phyloP scores from a whole-genome alignment of 202 grass and related monocot genomes.

The Tripidium arundinaceum region DNA sequence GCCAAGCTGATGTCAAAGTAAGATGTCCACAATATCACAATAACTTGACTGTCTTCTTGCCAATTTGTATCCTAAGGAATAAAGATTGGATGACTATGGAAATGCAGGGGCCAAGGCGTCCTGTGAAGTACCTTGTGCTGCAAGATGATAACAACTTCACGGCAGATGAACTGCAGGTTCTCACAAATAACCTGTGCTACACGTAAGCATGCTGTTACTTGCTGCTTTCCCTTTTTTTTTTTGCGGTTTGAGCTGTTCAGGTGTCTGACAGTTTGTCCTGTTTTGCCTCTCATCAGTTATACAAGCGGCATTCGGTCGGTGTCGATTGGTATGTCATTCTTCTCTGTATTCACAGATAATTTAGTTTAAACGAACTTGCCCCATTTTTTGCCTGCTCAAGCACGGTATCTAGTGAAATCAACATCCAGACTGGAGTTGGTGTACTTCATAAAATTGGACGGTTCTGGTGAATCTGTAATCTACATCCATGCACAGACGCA shows the following conservation, averaged over 20 bases:
- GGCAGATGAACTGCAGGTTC: conserved; percentile 49
- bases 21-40: background rate
- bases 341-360: background rate
- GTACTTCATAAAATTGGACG: background rate
- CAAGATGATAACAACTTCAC: conserved; percentile 60
- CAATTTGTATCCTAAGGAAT: background rate
- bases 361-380: background rate
- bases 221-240: background rate
- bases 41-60: background rate
- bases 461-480: background rate
- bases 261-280: background rate
- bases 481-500: background rate
- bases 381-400: background rate
- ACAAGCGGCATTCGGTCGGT: conserved; percentile 59
- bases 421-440: background rate
- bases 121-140: conserved; percentile 58
- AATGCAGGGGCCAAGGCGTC: conserved; percentile 53
- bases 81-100: background rate
- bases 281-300: conserved; percentile 38
- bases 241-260: background rate
- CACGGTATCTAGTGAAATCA: background rate
- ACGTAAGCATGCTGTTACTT: conserved; percentile 44
- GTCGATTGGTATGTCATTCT: conserved; percentile 48
- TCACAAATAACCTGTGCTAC: conserved; percentile 69
- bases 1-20: conserved; percentile 57